These are phyloP conservation scores for Anacardium occidentale DNA, from an alignment of 345 rosid species.

Conservation along the genomic window DNA sequence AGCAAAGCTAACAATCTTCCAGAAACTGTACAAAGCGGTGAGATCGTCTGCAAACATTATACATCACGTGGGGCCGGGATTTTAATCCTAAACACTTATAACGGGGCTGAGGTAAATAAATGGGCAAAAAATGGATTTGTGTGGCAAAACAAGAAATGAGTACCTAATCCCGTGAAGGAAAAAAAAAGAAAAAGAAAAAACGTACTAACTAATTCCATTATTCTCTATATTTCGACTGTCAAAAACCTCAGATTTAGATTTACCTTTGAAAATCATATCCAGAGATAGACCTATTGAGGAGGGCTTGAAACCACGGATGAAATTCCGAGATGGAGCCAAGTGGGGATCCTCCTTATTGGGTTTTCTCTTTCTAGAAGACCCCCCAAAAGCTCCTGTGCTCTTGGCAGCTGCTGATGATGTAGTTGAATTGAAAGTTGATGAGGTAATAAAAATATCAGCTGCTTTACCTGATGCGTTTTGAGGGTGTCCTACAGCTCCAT, in stretches of 20 bases:
- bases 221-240: conserved; percentile 41
- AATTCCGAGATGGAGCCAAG: conserved; percentile 46
- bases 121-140: conserved; percentile 15
- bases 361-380: conserved; percentile 45
- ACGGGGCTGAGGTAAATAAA: conserved; percentile 27
- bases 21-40: conserved; percentile 29
- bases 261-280: conserved; percentile 55
- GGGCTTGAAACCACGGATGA: conserved; percentile 53
- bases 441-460: conserved; percentile 39
- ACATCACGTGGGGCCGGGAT: conserved; percentile 14
- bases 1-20: background rate
- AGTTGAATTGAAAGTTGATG: conserved; percentile 36
- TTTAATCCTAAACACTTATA: conserved; percentile 21
- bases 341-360: conserved; percentile 39
- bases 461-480: conserved; percentile 41
- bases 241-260: conserved; percentile 57
- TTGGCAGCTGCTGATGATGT: conserved; percentile 41
- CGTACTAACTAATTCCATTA: background rate
- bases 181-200: no score
- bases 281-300: conserved; percentile 52
- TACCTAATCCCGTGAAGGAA: conserved; percentile 14
- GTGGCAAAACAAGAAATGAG: conserved; percentile 4
- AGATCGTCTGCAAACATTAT: conserved; percentile 19
- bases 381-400: conserved; percentile 32
- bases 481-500: conserved; percentile 68